Conservation (phyloP, 2,329 filamentous ascomycete genomes). For the Cordyceps pruinosa region DNA sequence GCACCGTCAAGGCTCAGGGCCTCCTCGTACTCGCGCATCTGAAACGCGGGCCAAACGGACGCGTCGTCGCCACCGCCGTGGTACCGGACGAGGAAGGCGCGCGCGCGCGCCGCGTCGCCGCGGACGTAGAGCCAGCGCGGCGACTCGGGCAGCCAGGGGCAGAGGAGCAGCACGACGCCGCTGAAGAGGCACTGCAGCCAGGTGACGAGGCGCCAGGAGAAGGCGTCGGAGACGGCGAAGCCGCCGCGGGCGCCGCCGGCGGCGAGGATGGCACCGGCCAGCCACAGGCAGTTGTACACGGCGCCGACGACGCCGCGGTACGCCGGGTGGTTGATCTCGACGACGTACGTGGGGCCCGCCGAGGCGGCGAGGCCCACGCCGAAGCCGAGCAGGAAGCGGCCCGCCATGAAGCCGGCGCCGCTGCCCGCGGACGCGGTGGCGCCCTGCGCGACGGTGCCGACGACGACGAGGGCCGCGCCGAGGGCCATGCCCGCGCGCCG, state of each 20-base stretch:
- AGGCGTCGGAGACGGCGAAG: constrained; percentile 23
- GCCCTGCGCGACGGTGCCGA: constrained; percentile 25
- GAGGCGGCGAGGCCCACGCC: constrained; percentile 53
- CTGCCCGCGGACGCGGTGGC: constrained; percentile 15
- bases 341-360: constrained; percentile 56
- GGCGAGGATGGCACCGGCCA: constrained; percentile 38
- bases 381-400: constrained; percentile 48
- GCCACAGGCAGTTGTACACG: constrained; percentile 25
- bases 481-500: constrained; percentile 42
- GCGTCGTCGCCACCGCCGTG: constrained; percentile 37
- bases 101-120: constrained; percentile 23
- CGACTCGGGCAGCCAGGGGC: constrained; percentile 27
- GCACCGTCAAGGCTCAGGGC: constrained; percentile 37
- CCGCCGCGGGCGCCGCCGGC: constrained; percentile 38
- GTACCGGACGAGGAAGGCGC: constrained; percentile 28
- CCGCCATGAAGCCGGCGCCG: constrained; percentile 45
- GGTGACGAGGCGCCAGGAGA: constrained; percentile 34
- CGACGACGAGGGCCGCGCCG: constrained; percentile 38
- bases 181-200: constrained; percentile 36
- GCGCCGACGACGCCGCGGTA: constrained; percentile 44
- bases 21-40: constrained; percentile 39
- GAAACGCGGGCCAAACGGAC: constrained; percentile 26
- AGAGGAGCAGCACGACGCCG: constrained; percentile 24
- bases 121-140: constrained; percentile 36
- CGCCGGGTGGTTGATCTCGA: constrained; percentile 56